phyloP scores from a whole-genome alignment of 129 eudicot species.

The Rutidosis leptorrhynchoides region DNA sequence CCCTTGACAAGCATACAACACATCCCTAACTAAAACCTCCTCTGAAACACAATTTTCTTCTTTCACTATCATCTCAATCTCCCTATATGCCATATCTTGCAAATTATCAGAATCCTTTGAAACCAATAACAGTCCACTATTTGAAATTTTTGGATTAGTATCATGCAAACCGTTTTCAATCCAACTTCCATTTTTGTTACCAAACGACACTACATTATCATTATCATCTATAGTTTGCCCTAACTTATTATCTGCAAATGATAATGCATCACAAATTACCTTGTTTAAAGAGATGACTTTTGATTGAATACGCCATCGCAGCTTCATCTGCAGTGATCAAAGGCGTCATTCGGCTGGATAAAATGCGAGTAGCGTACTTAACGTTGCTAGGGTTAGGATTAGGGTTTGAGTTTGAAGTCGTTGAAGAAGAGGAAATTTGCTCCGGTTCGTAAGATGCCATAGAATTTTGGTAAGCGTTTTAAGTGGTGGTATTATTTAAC shows the following conservation, averaged over 20 bases:
- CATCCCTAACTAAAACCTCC: slow-evolving; percentile 90
- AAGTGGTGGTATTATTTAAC: no score
- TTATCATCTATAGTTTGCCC: slow-evolving; percentile 28
- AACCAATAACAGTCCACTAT: slow-evolving; percentile 66
- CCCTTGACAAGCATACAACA: slow-evolving; percentile 93
- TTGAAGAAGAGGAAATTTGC: slow-evolving; percentile 19
- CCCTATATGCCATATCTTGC: slow-evolving; percentile 75
- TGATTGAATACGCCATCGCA: slow-evolving; percentile 89
- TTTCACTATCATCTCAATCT: slow-evolving; percentile 53
- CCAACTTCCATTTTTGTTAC: not conserved
- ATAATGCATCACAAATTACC: slow-evolving; percentile 85
- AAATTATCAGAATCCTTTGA: slow-evolving; percentile 71
- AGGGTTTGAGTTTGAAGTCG: slow-evolving; percentile 55
- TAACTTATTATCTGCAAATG: slow-evolving; percentile 42
- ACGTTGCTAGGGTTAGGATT: slow-evolving; percentile 42
- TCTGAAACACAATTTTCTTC: slow-evolving; percentile 84
- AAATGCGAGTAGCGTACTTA: slow-evolving; percentile 70
- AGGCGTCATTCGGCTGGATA: slow-evolving; percentile 91
- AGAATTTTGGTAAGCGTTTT: no score
- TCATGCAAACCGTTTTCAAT: slow-evolving; percentile 17
- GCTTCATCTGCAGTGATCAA: slow-evolving; percentile 72
- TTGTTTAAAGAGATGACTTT: slow-evolving; percentile 66
- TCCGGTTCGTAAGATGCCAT: no score
- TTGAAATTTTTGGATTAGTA: slow-evolving; percentile 36
- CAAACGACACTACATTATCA: not conserved